phyloP scores from a whole-genome alignment of 306 rosid species.

The Cicer judaicum region DNA sequence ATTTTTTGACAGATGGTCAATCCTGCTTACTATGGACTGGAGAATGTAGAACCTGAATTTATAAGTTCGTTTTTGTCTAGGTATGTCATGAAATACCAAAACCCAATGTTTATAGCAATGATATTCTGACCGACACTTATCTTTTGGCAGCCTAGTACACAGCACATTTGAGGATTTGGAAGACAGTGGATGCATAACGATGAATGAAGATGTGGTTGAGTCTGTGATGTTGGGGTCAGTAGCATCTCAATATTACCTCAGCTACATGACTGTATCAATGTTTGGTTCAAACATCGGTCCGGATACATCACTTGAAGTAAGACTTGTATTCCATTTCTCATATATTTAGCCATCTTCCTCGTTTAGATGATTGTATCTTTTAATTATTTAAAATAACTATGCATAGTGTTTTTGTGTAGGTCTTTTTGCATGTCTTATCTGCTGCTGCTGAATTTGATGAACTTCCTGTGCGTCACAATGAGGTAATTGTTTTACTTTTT shows the following conservation, averaged over 20 bases:
- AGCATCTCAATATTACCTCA: slow-evolving; percentile 95
- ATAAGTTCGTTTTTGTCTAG: slow-evolving; percentile 83
- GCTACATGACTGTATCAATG: slow-evolving; percentile 91
- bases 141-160: slow-evolving; percentile 74
- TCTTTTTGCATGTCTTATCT: slow-evolving; percentile 83
- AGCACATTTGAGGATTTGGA: slow-evolving; percentile 93
- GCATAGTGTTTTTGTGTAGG: slow-evolving; percentile 55
- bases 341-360: slow-evolving; percentile 10
- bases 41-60: slow-evolving; percentile 69
- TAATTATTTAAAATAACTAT: slow-evolving; percentile 3
- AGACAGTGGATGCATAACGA: slow-evolving; percentile 94
- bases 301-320: slow-evolving; percentile 91
- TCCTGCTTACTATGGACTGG: slow-evolving; percentile 97
- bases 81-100: slow-evolving; percentile 51
- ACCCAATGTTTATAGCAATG: slow-evolving; percentile 18
- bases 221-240: slow-evolving; percentile 87
- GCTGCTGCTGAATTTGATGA: slow-evolving; percentile 94
- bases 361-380: slow-evolving; percentile 25
- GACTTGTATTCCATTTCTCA: slow-evolving; percentile 35
- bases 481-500: slow-evolving; percentile 58
- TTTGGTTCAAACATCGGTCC: slow-evolving; percentile 93
- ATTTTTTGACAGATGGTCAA: slow-evolving; percentile 72
- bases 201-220: slow-evolving; percentile 73
- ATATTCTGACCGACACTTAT: slow-evolving; percentile 40
- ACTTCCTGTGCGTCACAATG: slow-evolving; percentile 96